Evolutionary conservation across 2,329 filamentous ascomycete species (phyloP).

Genomic region (Cladosporium halotolerans): DNA sequence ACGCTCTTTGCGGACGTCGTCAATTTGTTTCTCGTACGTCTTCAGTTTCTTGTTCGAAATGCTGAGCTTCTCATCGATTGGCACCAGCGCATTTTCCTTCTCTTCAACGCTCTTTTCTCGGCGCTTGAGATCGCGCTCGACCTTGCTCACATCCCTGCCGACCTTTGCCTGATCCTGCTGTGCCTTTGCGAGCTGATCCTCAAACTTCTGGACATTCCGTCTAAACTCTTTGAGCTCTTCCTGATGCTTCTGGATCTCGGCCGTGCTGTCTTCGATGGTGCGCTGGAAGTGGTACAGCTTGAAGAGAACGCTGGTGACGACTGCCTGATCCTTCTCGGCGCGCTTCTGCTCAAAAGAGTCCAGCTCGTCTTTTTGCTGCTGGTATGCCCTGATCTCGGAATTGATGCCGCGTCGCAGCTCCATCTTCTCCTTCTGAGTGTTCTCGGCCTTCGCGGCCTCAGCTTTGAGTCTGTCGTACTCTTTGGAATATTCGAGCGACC

Average conservation of each 20-base stretch:
- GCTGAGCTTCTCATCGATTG: conserved; percentile 85
- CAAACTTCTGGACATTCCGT: conserved; percentile 78
- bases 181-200: conserved; percentile 71
- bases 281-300: conserved; percentile 94
- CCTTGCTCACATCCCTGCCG: conserved; percentile 67
- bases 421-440: conserved; percentile 83
- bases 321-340: conserved; percentile 81
- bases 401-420: conserved; percentile 90
- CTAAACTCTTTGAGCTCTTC: conserved; percentile 90
- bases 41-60: conserved; percentile 68
- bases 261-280: conserved; percentile 84
- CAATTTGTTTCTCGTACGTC: conserved; percentile 60
- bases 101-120: conserved; percentile 87
- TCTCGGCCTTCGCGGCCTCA: conserved; percentile 77
- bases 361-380: conserved; percentile 92
- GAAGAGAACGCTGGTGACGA: conserved; percentile 91
- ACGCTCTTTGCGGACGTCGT: conserved; percentile 67
- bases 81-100: conserved; percentile 76
- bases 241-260: conserved; percentile 86
- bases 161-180: conserved; percentile 76
- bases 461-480: conserved; percentile 89
- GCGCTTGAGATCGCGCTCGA: conserved; percentile 76
- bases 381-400: conserved; percentile 94
- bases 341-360: conserved; percentile 89
- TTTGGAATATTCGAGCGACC: conserved; percentile 86